Conservation (phyloP, 2,329 filamentous ascomycete genomes). For the Neonectria coccinea region DNA sequence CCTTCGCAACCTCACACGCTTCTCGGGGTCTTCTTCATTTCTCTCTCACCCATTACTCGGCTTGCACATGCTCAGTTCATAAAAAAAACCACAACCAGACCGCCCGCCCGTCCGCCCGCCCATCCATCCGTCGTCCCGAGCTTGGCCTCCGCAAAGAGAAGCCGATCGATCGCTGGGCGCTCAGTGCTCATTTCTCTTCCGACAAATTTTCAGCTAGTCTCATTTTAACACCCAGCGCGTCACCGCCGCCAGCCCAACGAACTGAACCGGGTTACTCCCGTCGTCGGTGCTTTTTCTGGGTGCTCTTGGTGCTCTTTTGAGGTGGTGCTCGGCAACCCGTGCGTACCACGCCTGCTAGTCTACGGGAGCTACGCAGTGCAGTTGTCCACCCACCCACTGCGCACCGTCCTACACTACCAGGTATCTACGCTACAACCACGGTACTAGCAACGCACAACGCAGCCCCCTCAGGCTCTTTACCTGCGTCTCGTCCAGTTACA, state of each 20-base stretch:
- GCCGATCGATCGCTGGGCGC: conserved; percentile 15
- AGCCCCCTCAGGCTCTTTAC: no score
- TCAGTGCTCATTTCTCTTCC: conserved; percentile 24
- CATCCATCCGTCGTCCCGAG: conserved; percentile 9
- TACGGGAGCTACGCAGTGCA: conserved; percentile 21
- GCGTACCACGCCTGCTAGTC: conserved; percentile 13
- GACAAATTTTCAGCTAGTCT: conserved; percentile 19
- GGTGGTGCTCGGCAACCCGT: conserved; percentile 28
- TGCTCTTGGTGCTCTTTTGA: not conserved
- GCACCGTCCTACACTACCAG: not conserved
- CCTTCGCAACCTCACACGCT: conserved; percentile 1
- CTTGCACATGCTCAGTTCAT: not conserved
- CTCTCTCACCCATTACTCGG: not conserved
- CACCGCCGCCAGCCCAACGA: conserved; percentile 9
- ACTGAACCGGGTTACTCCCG: conserved; percentile 6
- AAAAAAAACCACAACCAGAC: not conserved
- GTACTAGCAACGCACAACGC: not conserved
- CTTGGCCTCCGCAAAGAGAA: not conserved
- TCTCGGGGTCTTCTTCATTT: not conserved
- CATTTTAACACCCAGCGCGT: conserved; percentile 21
- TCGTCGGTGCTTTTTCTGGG: conserved; percentile 13
- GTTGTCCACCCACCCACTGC: not conserved
- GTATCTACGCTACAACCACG: no score
- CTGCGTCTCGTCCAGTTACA: no score
- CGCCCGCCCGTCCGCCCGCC: not conserved